Base-by-base conservation (phyloP, 2,329 filamentous ascomycete genomes). In the Emmonsiellopsis sp. region DNA sequence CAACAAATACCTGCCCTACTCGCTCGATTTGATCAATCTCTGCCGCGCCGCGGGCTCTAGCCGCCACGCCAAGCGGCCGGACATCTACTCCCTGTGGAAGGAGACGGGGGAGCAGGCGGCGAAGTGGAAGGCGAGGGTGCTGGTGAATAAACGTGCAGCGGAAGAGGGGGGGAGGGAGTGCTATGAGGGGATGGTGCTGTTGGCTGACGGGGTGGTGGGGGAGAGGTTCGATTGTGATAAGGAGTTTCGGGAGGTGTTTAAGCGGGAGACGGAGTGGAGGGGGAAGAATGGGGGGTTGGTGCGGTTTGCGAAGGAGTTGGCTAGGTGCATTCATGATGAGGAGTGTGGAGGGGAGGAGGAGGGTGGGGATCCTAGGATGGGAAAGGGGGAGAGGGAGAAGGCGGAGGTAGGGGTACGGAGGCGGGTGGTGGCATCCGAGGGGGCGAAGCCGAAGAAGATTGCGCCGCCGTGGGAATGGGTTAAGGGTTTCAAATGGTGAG, bases 101-200 rank as follows among this genome's bases (percentile, higher is more conserved):
- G 9, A 7, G 34, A 51, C 54, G 5, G 42, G 51, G 4, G 10
- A 31, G 13, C 51, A 53, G 51, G 54, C 41, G 8, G 9, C 7
- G 32, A 15, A 51, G 34, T 56, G 54, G 54, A 54, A 42, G 13
- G 3, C 20, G 5, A 34, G 32, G 7, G 37, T 37, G 15, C 40
- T 35, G 35, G 32, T 47, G 11, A 54, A 53, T 20, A 45, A 35
- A 13, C 42, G 26, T 13, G 20, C 20, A 20, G 47, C 51, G 20
- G n/a, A 15, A 11, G 9, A 10, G 10, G 26, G 7, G 9, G 26
- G 51, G 4, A 16, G 41, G 9, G 5, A 41, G 15, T 56, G 43
- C 30, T 53, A 53, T 48, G 47, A 54, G 34, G 51, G 51, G 32
- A 53, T 46, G 46, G 26, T 56, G 13, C 11, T 56, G n/a, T 32